phyloP scores from a whole-genome alignment of 1,284 basidiomycete species.

The Cerioporus squamosus region DNA sequence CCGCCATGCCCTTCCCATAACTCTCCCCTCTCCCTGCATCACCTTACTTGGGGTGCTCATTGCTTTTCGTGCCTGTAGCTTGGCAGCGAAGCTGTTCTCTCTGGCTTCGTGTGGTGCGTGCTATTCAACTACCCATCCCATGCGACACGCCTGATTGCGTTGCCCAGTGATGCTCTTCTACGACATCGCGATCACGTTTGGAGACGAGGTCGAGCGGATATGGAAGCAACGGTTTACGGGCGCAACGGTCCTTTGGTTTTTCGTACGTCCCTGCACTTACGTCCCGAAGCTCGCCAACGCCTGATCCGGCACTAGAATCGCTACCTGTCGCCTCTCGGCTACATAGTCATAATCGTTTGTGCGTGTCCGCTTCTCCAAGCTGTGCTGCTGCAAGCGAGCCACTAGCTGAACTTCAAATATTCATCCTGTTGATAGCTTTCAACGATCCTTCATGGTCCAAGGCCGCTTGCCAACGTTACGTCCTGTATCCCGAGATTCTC shows the following conservation, averaged over 20 bases:
- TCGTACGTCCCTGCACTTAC: conserved; percentile 20
- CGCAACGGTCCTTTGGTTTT: conserved; percentile 32
- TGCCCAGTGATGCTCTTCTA: conserved; percentile 34
- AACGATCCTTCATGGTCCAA: conserved; percentile 31
- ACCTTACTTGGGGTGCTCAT: not conserved
- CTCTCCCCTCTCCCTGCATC: not conserved
- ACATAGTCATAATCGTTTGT: conserved; percentile 34
- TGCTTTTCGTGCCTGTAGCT: conserved; percentile 13
- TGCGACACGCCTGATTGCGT: conserved; percentile 3
- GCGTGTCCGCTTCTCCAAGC: conserved; percentile 6
- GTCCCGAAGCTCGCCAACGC: not conserved
- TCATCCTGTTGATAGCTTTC: conserved; percentile 22
- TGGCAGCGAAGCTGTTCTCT: conserved; percentile 33
- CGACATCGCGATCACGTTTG: conserved; percentile 33
- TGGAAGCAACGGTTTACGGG: conserved; percentile 35
- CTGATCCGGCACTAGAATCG: conserved; percentile 27
- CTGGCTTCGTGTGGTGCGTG: conserved; percentile 33
- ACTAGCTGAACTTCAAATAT: not conserved
- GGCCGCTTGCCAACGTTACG: conserved; percentile 29
- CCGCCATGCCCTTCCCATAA: not conserved
- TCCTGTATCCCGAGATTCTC: conserved; percentile 31
- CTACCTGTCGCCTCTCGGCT: conserved; percentile 32
- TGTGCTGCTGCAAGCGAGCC: not conserved
- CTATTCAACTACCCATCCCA: not conserved
- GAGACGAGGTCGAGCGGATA: conserved; percentile 35